Evolutionary conservation across 163 green algal genomes (phyloP).

Genomic region (Trebouxia gelatinosa): DNA sequence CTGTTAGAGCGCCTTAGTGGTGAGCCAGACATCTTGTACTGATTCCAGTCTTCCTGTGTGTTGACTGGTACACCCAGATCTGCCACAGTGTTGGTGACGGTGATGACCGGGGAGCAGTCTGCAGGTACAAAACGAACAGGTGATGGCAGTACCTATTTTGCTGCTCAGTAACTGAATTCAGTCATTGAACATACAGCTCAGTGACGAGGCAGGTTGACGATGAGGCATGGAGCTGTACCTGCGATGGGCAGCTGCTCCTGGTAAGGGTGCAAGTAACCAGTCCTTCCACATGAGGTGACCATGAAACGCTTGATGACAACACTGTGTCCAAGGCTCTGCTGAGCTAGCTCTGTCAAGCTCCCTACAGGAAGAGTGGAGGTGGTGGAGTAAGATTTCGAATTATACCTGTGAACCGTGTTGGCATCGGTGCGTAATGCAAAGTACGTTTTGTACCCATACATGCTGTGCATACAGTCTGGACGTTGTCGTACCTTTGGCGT

Average conservation of each 20-base stretch:
- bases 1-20: constrained; percentile 12
- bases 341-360: constrained; percentile 11
- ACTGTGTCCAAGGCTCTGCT: background rate
- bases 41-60: background rate
- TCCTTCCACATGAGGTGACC: constrained; percentile 2
- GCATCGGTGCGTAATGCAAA: no score
- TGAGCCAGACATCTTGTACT: background rate
- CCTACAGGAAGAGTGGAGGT: no score
- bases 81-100: background rate
- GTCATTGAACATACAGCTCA: background rate
- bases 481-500: constrained; percentile 15
- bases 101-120: constrained; percentile 3
- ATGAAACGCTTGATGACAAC: constrained; percentile 24
- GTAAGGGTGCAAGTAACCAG: constrained; percentile 6
- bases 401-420: no score
- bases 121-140: background rate
- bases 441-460: no score
- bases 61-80: constrained; percentile 1
- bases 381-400: no score
- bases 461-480: no score
- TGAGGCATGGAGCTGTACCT: background rate
- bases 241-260: background rate
- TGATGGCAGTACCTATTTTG: background rate
- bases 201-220: background rate
- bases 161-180: background rate